Base-by-base conservation (phyloP, 371 early-diverging fungal species). In the Mucor circinelloides region DNA sequence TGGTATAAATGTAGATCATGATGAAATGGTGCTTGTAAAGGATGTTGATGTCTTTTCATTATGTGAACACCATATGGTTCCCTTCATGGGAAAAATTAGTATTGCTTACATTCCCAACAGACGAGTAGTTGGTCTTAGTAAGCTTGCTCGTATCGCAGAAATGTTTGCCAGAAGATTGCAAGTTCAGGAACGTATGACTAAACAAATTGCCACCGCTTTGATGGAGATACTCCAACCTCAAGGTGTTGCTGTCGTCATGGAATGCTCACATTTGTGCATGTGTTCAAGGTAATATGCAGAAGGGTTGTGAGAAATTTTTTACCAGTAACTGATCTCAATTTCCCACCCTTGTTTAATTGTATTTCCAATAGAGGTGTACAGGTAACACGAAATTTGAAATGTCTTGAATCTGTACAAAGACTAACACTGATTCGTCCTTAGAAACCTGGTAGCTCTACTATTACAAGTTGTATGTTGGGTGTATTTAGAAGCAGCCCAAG, bases 41-140 rank as follows among this genome's bases (percentile, higher is more conserved):
- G 90, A 97, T 75, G 96, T 98, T 65, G 94, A 95, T 67, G 88
- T 98, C 2, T 97, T 95, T 74, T 95, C 96, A 17, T 80, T 98
- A 60, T 99, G 99, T 80, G 99, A 99, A 79, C 99, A 99, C 79
- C 99, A 99, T 72, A 87, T 98, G 90, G 99, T 99, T 0, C 99
- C 99, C 4, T 97, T 99, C 70, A 89, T 90, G 64, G 98, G 98
- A 66, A 98, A 95, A 89, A 90, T 98, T 62, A 87, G 89, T 66
- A 98, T 99, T 67, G 98, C 95, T 12, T 99, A 99, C 79, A 94
- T 99, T 66, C 98, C 99, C 25, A 94, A 97, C 74, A 87, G 94
- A 60, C 89, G 92, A 27, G 99, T 99, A 4, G 85, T 99, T 55
- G 99, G 99, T 21, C 85, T 99, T 63, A 94, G 94, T 81, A 99